Conservation (phyloP, 345 rosid species). For the Citrus mangshanensis region DNA sequence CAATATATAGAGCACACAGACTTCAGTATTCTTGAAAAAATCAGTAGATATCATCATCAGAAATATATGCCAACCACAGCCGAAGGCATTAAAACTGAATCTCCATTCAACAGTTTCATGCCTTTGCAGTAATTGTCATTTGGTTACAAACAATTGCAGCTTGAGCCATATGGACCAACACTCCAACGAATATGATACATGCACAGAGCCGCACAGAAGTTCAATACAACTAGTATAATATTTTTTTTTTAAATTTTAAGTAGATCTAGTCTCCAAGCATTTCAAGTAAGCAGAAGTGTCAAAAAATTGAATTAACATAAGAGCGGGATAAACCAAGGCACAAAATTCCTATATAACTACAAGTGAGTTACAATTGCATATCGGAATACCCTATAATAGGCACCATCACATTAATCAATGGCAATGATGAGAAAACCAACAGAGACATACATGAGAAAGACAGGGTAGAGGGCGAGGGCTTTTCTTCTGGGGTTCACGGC, state of each 20-base stretch:
- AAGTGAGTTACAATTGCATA: slow-evolving; percentile 4
- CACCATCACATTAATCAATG: slow-evolving; percentile 41
- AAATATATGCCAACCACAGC: background rate
- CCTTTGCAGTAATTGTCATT: background rate
- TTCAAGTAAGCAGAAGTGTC: background rate
- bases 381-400: slow-evolving; percentile 1
- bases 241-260: background rate
- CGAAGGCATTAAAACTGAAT: background rate
- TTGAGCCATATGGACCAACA: background rate
- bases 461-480: slow-evolving; percentile 89
- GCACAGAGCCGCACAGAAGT: background rate
- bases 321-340: slow-evolving; percentile 5
- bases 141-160: background rate
- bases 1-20: no score
- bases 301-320: slow-evolving; percentile 19
- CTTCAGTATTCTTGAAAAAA: background rate
- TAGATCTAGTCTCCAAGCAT: slow-evolving; percentile 11
- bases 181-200: background rate
- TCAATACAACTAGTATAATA: slow-evolving; percentile 15
- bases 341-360: slow-evolving; percentile 25
- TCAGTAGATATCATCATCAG: background rate
- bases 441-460: slow-evolving; percentile 94
- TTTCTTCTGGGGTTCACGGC: slow-evolving; percentile 85
- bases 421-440: slow-evolving; percentile 96
- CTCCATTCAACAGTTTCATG: background rate